phyloP scores from a whole-genome alignment of 768 basidiomycete genomes.

The Fibroporia radiculosa region DNA sequence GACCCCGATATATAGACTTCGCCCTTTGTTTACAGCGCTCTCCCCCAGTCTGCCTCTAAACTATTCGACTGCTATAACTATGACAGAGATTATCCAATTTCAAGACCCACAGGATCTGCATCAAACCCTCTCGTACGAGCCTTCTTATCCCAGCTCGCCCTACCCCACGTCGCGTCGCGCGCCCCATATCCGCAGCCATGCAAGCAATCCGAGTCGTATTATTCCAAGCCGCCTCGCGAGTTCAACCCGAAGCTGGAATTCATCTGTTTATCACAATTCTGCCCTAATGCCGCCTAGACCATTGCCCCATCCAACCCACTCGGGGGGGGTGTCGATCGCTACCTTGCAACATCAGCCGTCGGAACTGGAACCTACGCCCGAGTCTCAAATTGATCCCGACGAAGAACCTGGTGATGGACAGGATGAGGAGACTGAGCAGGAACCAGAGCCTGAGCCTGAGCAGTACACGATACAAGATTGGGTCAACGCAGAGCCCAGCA shows the following conservation, averaged over 20 bases:
- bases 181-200: slow-evolving; percentile 1
- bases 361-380: not conserved
- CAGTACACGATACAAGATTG: not conserved
- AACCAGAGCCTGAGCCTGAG: not conserved
- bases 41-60: too few species aligned
- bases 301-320: slow-evolving; percentile 6
- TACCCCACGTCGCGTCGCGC: not conserved
- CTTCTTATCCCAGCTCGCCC: not conserved
- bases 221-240: too few species aligned
- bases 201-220: slow-evolving; percentile 4
- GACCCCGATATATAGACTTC: too few species aligned
- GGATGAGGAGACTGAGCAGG: not conserved
- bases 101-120: slow-evolving; percentile 4
- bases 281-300: slow-evolving; percentile 2
- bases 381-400: not conserved
- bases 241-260: slow-evolving; percentile 2
- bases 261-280: not conserved
- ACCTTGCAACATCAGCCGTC: slow-evolving; percentile 6
- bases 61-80: slow-evolving; percentile 8
- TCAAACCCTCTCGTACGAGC: slow-evolving; percentile 1
- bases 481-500: slow-evolving; percentile 4
- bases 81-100: slow-evolving; percentile 3
- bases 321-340: slow-evolving; percentile 4
- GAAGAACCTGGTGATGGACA: slow-evolving; percentile 4
- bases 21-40: too few species aligned